Base-by-base conservation (phyloP, 2,329 filamentous ascomycete genomes). In the Coniella lustricola region DNA sequence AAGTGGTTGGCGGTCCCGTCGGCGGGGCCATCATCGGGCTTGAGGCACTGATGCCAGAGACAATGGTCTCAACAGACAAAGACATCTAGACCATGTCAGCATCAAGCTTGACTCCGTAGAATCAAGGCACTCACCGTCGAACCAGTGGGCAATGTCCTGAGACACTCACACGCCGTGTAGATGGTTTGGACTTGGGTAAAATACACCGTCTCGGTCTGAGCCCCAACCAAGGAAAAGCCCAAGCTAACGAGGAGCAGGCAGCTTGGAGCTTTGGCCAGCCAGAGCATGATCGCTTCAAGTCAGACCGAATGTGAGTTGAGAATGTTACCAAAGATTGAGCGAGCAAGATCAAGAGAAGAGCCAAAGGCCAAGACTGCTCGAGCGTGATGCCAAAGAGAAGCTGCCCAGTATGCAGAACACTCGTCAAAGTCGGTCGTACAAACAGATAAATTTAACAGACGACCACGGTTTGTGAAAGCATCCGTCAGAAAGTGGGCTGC, bases 141-240 rank as follows among this genome's bases (percentile, higher is more conserved):
- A 3, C 4, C 16, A 13, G 47, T 16, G 13, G 47, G 29, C 21
- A 50, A 2, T 5, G 47, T 39, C 3, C 36, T 38, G 9, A 48
- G 42, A 20, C 50, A 50, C 7, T 52, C 50, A n/a, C 50, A 52
- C 9, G 47, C 43, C 9, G 50, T 52, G 29, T 50, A 52, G 29
- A 52, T 45, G 3, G 47, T 50, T 22, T 52, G 50, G 13, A 48
- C 37, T 44, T 52, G 50, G 13, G 50, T 52, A 39, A 52, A 37
- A 25, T 50, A 52, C 31, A 52, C 39, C 3, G 50, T 52, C 21
- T 46, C 37, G 7, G 40, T 49, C 39, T 49, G 46, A 3, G 31
- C 47, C 17, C 18, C 39, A 29, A 39, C 47, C 16, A 44, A 50
- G 3, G 38, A 18, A 29, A 50, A 18, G 29, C 46, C n/a, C 29